phyloP scores from a whole-genome alignment of 2,329 filamentous ascomycete species.

The Cladophialophora exuberans region DNA sequence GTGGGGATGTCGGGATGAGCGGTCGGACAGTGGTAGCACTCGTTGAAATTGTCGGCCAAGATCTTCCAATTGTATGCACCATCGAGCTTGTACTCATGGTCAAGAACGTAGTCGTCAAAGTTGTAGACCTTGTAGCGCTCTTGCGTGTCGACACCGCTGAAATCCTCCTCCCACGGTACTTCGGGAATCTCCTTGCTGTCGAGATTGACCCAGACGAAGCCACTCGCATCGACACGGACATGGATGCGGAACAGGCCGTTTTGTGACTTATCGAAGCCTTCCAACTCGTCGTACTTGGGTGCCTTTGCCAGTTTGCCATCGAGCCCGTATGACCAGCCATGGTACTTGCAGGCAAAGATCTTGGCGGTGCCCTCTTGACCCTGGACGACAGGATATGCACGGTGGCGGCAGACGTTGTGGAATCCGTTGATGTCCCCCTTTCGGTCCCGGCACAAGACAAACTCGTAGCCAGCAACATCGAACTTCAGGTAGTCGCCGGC shows the following conservation, averaged over 20 bases:
- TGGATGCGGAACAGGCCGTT: constrained; percentile 55
- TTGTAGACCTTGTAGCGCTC: constrained; percentile 54
- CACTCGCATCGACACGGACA: constrained; percentile 27
- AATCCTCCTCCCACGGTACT: constrained; percentile 30
- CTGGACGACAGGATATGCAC: constrained; percentile 59
- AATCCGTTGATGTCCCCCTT: constrained; percentile 60
- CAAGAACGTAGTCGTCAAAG: constrained; percentile 57
- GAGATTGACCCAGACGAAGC: constrained; percentile 33
- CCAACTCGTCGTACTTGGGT: constrained; percentile 60
- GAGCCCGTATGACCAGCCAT: constrained; percentile 66
- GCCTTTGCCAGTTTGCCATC: constrained; percentile 64
- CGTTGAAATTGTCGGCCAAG: constrained; percentile 33
- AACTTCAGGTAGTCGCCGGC: constrained; percentile 45
- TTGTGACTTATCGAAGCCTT: constrained; percentile 60
- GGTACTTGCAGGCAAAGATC: constrained; percentile 64
- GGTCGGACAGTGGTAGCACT: constrained; percentile 62
- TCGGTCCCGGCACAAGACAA: constrained; percentile 57
- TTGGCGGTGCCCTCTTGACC: constrained; percentile 27
- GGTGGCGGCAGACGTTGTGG: constrained; percentile 66
- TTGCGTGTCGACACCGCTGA: constrained; percentile 47
- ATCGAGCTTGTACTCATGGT: constrained; percentile 39
- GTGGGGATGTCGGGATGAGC: constrained; percentile 60
- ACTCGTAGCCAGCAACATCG: constrained; percentile 53
- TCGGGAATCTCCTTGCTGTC: constrained; percentile 23
- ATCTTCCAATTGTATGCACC: constrained; percentile 35